Evolutionary conservation across 129 eudicot genomes (phyloP).

Genomic region (Tagetes erecta): DNA sequence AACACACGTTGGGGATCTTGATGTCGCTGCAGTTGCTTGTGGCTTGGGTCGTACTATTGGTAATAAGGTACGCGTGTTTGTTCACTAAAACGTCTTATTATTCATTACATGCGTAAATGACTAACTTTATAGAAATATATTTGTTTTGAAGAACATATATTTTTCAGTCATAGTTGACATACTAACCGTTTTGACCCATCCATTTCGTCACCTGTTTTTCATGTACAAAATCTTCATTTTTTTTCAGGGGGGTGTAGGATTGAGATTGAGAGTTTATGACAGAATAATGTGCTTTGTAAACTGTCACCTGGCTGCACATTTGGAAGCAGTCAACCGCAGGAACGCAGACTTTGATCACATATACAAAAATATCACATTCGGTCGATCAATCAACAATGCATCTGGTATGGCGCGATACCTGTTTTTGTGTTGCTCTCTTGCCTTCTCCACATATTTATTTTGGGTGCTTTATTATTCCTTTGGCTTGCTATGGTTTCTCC

Average conservation of each 20-base stretch:
- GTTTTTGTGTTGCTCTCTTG: slow-evolving; percentile 74
- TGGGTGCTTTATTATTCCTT: slow-evolving; percentile 73
- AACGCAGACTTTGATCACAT: slow-evolving; percentile 98
- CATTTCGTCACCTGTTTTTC: background rate
- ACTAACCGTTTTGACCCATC: background rate
- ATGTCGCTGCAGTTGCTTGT: slow-evolving; percentile 95
- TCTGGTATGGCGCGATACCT: slow-evolving; percentile 84
- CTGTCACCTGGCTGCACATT: slow-evolving; percentile 97
- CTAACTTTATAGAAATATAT: no score
- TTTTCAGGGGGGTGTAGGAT: slow-evolving; percentile 93
- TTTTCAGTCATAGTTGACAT: background rate
- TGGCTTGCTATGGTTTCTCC: slow-evolving; percentile 66
- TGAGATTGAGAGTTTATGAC: slow-evolving; percentile 89
- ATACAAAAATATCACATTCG: slow-evolving; percentile 62
- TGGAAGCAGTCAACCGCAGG: slow-evolving; percentile 89
- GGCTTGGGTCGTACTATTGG: slow-evolving; percentile 98
- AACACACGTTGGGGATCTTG: slow-evolving; percentile 91
- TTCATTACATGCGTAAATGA: background rate
- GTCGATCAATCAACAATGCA: slow-evolving; percentile 64
- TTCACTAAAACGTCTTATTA: background rate
- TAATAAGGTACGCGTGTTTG: slow-evolving; percentile 65
- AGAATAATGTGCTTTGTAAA: slow-evolving; percentile 86
- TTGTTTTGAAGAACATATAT: background rate
- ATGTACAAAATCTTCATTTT: background rate
- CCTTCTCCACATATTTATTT: slow-evolving; percentile 69